Conservation (phyloP, 164 flowering plant species). For the Dillenia turbinata region DNA sequence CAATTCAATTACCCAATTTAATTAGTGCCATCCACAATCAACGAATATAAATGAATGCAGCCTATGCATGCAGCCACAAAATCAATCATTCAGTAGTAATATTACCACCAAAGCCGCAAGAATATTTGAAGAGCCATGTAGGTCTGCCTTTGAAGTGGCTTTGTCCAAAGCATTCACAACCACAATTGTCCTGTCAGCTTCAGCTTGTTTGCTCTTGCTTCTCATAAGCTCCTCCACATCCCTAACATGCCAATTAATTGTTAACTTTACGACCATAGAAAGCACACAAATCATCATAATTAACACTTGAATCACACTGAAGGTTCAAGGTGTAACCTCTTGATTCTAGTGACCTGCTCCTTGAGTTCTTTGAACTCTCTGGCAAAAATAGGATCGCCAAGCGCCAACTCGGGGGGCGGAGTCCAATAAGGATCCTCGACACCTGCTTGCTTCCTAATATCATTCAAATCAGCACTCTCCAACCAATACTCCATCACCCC, state of each 20-base stretch:
- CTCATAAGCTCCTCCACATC: conserved; percentile 29
- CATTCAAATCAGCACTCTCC: conserved; percentile 62
- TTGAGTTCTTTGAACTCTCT: conserved; percentile 46
- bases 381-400: conserved; percentile 65
- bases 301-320: neutral
- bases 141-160: too few relatives aligned
- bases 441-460: conserved; percentile 70
- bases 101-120: neutral
- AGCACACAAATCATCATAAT: neutral
- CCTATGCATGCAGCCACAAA: too few relatives aligned
- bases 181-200: too few relatives aligned
- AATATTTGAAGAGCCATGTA: neutral
- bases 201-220: conserved; percentile 15
- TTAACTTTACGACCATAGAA: neutral
- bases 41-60: too few relatives aligned
- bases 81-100: too few relatives aligned
- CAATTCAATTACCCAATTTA: neutral
- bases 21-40: neutral
- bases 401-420: conserved; percentile 82
- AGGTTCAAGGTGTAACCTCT: conserved; percentile 26
- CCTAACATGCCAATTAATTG: conserved; percentile 7
- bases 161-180: too few relatives aligned
- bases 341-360: conserved; percentile 41
- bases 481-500: conserved; percentile 98
- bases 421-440: conserved; percentile 79